These are phyloP conservation scores for Clavariopsis aquatica DNA, from an alignment of 495 filamentous ascomycete species.

Conservation along the genomic window DNA sequence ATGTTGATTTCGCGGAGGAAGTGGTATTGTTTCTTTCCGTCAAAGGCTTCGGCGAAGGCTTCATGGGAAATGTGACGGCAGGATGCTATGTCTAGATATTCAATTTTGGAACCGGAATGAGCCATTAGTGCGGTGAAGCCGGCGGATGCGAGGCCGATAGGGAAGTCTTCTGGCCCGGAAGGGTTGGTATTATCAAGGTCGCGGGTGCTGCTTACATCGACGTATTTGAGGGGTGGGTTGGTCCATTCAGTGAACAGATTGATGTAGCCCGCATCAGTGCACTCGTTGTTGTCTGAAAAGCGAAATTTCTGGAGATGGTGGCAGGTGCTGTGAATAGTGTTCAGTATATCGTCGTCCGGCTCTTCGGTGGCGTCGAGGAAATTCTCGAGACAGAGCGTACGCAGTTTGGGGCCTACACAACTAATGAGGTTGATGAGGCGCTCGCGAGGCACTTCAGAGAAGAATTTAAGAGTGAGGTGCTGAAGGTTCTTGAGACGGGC, in stretches of 20 bases:
- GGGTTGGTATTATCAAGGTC: constrained; percentile 71
- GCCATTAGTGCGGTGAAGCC: constrained; percentile 79
- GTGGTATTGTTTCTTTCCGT: constrained; percentile 59
- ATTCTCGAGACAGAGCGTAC: constrained; percentile 69
- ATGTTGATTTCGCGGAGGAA: constrained; percentile 70
- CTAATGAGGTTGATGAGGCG: constrained; percentile 62
- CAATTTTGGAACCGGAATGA: constrained; percentile 69
- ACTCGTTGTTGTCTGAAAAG: constrained; percentile 69
- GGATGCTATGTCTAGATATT: constrained; percentile 68
- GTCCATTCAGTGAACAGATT: constrained; percentile 73
- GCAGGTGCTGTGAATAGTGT: constrained; percentile 68
- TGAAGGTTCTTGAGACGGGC: constrained; percentile 59
- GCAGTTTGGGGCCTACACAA: constrained; percentile 59
- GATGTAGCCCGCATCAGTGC: constrained; percentile 69
- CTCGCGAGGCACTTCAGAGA: constrained; percentile 55
- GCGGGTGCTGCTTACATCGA: constrained; percentile 74
- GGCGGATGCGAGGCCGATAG: constrained; percentile 67
- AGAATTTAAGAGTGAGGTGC: constrained; percentile 70
- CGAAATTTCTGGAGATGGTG: constrained; percentile 69
- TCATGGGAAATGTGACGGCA: constrained; percentile 73
- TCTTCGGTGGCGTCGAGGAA: constrained; percentile 48
- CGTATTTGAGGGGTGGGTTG: constrained; percentile 65
- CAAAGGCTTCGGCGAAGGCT: constrained; percentile 72
- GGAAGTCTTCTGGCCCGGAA: constrained; percentile 55
- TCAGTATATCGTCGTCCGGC: constrained; percentile 41